Base-by-base conservation (phyloP, 768 basidiomycete species). In the Boletus sensibilis region DNA sequence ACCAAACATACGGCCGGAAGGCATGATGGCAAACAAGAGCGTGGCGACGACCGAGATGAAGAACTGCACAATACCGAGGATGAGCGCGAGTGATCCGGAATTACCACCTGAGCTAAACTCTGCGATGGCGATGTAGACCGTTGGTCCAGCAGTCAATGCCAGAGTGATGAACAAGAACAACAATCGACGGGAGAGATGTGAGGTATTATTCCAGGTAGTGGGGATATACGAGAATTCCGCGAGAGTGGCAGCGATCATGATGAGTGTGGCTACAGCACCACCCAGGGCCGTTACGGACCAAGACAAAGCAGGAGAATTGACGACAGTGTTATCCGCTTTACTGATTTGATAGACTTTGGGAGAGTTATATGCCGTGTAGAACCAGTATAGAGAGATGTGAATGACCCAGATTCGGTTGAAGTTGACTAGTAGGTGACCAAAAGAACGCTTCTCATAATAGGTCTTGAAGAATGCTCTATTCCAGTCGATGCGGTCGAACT, bases 391-490 rank as follows among this genome's bases (percentile, higher is more conserved):
- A 33, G 95, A 84, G 56, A 99, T 79, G 75, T 98, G 97, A 60
- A 96, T 89, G 73, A 98, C 94, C 95, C 97, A 99, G 64, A 99
- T 92, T 45, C 96, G 92, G 77, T 98, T 98, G 79, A 99, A 99
- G 80, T 99, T 98, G 82, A 99, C 95, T 56, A 98, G 82, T 2
- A 98, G 81, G 72, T 99, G 97, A 39, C 94, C 90, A 72, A 96
- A 93, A 0, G 95, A 95, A 31, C 97, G 93, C 68, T 94, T 94
- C 74, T 99, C 97, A 61, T 88, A 94, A 74, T 98, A 99, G 0
- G 96, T 98, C 79, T 99, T 98, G 90, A 94, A 97, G 75, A 98
- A 98, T 4, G 87, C 95, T 27, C 87, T 81, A 66, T 89, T 88
- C 97, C 97, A 99, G 60, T 98, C 96, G 64, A 99, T 87, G 48